Conservation (phyloP, 768 basidiomycete species). For the Melanogaster broomeanus region DNA sequence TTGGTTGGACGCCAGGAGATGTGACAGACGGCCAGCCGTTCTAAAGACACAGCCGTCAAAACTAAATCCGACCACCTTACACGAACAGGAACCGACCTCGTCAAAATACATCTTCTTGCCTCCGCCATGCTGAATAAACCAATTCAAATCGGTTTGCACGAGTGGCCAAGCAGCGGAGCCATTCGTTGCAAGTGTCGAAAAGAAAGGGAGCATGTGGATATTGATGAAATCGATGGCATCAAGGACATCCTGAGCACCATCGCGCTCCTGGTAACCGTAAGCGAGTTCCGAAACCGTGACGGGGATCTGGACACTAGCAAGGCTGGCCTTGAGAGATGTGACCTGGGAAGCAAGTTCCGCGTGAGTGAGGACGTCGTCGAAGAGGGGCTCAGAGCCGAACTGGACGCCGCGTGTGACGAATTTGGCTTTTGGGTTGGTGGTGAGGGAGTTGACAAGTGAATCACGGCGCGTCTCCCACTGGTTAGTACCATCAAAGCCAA, state of each 20-base stretch:
- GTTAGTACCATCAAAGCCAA: conserved; percentile 40
- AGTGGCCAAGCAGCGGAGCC: conserved; percentile 65
- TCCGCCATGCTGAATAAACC: conserved; percentile 62
- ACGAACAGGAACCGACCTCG: conserved; percentile 46
- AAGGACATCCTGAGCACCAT: conserved; percentile 55
- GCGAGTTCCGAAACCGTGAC: conserved; percentile 72
- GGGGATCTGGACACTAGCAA: conserved; percentile 57
- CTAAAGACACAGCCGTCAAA: conserved; percentile 34
- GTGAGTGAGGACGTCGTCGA: conserved; percentile 54
- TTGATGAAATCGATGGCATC: conserved; percentile 64
- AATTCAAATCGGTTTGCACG: conserved; percentile 58
- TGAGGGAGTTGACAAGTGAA: conserved; percentile 50
- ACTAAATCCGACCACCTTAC: background rate
- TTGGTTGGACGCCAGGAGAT: conserved; percentile 61
- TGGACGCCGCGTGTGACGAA: conserved; percentile 67
- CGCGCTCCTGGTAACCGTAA: conserved; percentile 55
- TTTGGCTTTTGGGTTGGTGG: conserved; percentile 60
- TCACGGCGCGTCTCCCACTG: conserved; percentile 58
- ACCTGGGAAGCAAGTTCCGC: conserved; percentile 53
- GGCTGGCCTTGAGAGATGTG: conserved; percentile 44
- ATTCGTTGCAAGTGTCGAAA: conserved; percentile 36
- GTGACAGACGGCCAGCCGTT: conserved; percentile 79
- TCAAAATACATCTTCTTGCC: conserved; percentile 78
- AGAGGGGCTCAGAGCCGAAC: conserved; percentile 74
- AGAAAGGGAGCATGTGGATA: conserved; percentile 74